Evolutionary conservation across 2,329 filamentous ascomycete genomes (phyloP).

Genomic region (Cordyceps fumosorosea): DNA sequence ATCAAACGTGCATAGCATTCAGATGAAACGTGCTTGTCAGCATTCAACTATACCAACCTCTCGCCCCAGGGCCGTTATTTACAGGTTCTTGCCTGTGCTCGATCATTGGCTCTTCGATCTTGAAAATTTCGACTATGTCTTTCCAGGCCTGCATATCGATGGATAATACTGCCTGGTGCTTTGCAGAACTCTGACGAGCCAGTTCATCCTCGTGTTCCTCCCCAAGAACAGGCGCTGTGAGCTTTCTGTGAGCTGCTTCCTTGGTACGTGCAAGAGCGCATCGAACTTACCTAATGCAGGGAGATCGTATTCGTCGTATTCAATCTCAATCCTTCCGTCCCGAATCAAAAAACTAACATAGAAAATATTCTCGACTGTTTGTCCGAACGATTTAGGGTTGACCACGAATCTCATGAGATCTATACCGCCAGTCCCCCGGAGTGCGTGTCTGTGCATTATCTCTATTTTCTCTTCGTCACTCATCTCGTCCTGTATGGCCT

Average conservation of each 20-base stretch:
- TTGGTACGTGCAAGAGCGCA: neutral
- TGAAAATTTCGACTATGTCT: conserved; percentile 66
- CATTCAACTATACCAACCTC: conserved; percentile 59
- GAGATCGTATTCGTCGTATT: conserved; percentile 63
- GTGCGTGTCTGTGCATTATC: conserved; percentile 58
- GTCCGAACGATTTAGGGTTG: conserved; percentile 84
- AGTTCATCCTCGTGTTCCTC: conserved; percentile 41
- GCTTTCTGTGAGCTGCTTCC: conserved; percentile 9
- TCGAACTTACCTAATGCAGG: conserved; percentile 69
- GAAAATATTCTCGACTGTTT: conserved; percentile 95
- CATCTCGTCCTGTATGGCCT: conserved; percentile 39
- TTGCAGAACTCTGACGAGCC: conserved; percentile 47
- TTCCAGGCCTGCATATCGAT: conserved; percentile 83
- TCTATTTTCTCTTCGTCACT: conserved; percentile 38
- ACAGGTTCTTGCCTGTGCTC: conserved; percentile 64
- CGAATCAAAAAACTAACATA: conserved; percentile 91
- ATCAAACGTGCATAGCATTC: neutral
- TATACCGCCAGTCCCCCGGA: conserved; percentile 64
- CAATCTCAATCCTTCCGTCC: conserved; percentile 73
- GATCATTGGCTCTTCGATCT: conserved; percentile 76
- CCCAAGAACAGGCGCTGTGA: conserved; percentile 29
- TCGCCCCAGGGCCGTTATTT: conserved; percentile 43
- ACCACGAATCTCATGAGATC: conserved; percentile 81
- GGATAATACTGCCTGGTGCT: conserved; percentile 81
- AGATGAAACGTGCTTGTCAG: neutral